phyloP scores from a whole-genome alignment of 257 asterid species.

The Ajuga chamaepitys region DNA sequence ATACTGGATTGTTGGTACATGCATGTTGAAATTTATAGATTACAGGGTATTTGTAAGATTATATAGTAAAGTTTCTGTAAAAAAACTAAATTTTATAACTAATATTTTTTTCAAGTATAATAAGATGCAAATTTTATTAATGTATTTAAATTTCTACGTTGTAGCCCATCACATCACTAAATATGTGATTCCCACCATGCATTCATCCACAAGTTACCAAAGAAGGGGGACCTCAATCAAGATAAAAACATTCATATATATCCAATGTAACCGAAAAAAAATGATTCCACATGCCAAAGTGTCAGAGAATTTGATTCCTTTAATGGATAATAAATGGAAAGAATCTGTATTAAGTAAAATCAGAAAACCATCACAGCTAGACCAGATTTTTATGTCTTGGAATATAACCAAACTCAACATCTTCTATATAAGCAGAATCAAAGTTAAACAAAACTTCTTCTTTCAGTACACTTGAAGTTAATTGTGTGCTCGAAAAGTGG shows the following conservation, averaged over 20 bases:
- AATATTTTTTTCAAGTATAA: too few species aligned
- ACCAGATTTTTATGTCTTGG: neutral
- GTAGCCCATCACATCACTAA: too few species aligned
- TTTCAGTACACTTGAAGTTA: neutral
- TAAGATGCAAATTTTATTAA: too few species aligned
- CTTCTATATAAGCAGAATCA: conserved; percentile 13
- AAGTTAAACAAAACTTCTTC: neutral
- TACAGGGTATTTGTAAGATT: too few species aligned
- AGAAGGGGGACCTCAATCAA: neutral
- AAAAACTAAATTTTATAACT: too few species aligned
- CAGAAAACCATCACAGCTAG: neutral
- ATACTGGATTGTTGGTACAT: too few species aligned
- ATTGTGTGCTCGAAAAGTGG: neutral
- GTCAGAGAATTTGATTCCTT: conserved; percentile 28
- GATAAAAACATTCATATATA: conserved; percentile 18
- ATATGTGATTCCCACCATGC: too few species aligned
- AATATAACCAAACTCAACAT: neutral
- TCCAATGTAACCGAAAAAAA: neutral
- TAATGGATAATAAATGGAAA: neutral
- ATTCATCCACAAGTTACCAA: neutral
- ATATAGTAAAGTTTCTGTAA: too few species aligned
- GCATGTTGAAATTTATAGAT: too few species aligned
- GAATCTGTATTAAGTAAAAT: neutral
- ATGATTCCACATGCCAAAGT: neutral
- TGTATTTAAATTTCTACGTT: too few species aligned